Percentiles rank a stretch among this genome's conserved stretches.
Evolutionary conservation across 805 yeast genomes (phyloP).

Genomic region (Barnettozyma sp.): DNA sequence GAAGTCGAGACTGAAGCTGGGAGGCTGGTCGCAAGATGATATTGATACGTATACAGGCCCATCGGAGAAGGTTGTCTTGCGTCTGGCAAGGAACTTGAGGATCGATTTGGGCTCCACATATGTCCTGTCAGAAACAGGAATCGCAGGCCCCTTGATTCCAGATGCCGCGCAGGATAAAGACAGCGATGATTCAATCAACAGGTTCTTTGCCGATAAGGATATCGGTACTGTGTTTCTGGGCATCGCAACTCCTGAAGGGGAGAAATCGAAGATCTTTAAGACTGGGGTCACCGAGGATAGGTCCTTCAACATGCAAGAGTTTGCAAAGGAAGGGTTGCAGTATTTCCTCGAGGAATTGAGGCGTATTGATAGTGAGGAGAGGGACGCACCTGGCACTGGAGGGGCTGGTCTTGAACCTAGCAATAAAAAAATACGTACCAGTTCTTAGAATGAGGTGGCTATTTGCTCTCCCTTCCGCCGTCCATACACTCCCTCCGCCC

Average conservation of each 20-base stretch:
- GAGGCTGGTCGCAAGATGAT: slow-evolving; percentile 74
- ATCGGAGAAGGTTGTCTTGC: slow-evolving; percentile 61
- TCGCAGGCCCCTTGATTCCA: slow-evolving; percentile 68
- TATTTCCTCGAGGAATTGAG: slow-evolving; percentile 48
- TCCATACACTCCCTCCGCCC: too few relatives aligned
- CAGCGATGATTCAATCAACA: slow-evolving; percentile 17
- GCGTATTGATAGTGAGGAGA: slow-evolving; percentile 11
- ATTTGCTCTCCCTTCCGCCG: too few relatives aligned
- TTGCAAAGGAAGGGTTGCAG: slow-evolving; percentile 61
- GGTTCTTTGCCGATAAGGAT: slow-evolving; percentile 27
- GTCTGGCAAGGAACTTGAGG: slow-evolving; percentile 71
- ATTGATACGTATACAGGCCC: slow-evolving; percentile 76
- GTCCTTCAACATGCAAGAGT: slow-evolving; percentile 63
- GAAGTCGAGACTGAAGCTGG: slow-evolving; percentile 61
- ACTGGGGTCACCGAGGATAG: slow-evolving; percentile 46
- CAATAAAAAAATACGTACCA: too few relatives aligned
- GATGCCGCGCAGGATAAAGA: too few relatives aligned
- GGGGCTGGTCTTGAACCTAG: slow-evolving; percentile 4
- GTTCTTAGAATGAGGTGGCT: too few relatives aligned
- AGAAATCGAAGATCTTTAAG: slow-evolving; percentile 36
- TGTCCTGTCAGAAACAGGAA: slow-evolving; percentile 79
- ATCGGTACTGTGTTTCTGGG: slow-evolving; percentile 72
- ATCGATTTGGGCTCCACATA: slow-evolving; percentile 79
- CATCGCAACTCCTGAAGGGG: slow-evolving; percentile 57
- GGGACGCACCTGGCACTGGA: neutral